Evolutionary conservation across 768 basidiomycete species (phyloP).

Genomic region (Leucocoprinus sp.): DNA sequence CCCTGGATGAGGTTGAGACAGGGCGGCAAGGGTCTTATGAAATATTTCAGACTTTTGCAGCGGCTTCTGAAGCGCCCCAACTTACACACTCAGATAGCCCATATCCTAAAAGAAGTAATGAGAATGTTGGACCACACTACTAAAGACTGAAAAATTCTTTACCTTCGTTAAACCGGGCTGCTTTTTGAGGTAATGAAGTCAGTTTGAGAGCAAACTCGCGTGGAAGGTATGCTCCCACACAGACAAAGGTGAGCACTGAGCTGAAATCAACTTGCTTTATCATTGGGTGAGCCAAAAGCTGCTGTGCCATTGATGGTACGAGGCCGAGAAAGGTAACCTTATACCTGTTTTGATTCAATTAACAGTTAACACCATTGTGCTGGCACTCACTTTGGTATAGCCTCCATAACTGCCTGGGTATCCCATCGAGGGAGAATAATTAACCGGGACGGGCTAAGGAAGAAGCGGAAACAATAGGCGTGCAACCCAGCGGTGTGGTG

Average conservation of each 20-base stretch:
- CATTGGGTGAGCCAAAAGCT: slow-evolving; percentile 48
- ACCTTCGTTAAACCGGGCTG: slow-evolving; percentile 37
- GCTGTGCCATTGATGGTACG: slow-evolving; percentile 57
- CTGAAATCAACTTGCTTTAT: slow-evolving; percentile 44
- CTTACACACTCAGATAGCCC: slow-evolving; percentile 64
- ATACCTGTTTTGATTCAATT: slow-evolving; percentile 31
- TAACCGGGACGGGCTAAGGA: slow-evolving; percentile 36
- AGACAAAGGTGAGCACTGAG: slow-evolving; percentile 32
- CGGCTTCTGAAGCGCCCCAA: not conserved
- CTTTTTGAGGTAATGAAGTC: slow-evolving; percentile 23
- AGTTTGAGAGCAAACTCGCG: slow-evolving; percentile 39
- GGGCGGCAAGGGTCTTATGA: slow-evolving; percentile 46
- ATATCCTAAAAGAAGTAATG: slow-evolving; percentile 36
- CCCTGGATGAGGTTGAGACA: slow-evolving; percentile 35
- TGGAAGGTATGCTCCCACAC: slow-evolving; percentile 66
- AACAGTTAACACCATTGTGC: not conserved
- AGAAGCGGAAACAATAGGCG: slow-evolving; percentile 36
- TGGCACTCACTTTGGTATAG: slow-evolving; percentile 48
- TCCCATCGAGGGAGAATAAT: slow-evolving; percentile 56
- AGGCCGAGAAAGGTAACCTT: slow-evolving; percentile 38
- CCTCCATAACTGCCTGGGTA: slow-evolving; percentile 36
- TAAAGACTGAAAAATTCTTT: not conserved
- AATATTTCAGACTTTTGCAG: not conserved
- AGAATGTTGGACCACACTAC: not conserved
- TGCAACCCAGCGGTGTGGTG: slow-evolving; percentile 60